phyloP scores from a whole-genome alignment of 176 grass and related monocot species.

The Carex pumila region DNA sequence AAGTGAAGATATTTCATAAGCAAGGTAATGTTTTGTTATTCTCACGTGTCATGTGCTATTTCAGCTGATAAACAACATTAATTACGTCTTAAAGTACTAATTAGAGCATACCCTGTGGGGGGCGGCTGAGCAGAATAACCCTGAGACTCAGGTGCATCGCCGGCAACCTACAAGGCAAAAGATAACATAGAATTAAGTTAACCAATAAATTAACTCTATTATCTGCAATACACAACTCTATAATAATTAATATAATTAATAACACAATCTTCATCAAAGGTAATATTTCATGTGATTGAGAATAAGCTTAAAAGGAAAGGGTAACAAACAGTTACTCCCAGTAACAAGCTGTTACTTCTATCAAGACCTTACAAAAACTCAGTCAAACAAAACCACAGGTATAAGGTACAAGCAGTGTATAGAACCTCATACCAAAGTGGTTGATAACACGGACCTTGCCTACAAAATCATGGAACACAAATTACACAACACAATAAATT shows the following conservation, averaged over 20 bases:
- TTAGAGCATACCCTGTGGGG: conserved; percentile 9
- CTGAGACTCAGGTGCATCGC: conserved; percentile 39
- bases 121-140: conserved; percentile 34
- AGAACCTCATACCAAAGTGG: background rate
- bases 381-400: background rate
- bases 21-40: background rate
- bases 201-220: conserved; percentile 3
- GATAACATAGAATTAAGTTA: conserved; percentile 8
- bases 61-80: background rate
- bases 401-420: background rate
- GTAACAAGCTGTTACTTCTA: background rate
- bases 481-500: background rate
- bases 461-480: background rate
- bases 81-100: background rate
- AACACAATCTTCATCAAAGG: background rate
- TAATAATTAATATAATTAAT: background rate
- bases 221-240: background rate
- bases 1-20: conserved; percentile 13
- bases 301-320: background rate
- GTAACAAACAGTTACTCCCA: background rate
- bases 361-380: background rate
- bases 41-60: background rate
- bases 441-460: background rate
- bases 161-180: conserved; percentile 40
- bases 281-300: background rate